Percentiles rank a stretch among this genome's conserved stretches.
Evolutionary conservation across 441 rosid genomes (phyloP).

Genomic region (Cnidoscolus chayamansa): DNA sequence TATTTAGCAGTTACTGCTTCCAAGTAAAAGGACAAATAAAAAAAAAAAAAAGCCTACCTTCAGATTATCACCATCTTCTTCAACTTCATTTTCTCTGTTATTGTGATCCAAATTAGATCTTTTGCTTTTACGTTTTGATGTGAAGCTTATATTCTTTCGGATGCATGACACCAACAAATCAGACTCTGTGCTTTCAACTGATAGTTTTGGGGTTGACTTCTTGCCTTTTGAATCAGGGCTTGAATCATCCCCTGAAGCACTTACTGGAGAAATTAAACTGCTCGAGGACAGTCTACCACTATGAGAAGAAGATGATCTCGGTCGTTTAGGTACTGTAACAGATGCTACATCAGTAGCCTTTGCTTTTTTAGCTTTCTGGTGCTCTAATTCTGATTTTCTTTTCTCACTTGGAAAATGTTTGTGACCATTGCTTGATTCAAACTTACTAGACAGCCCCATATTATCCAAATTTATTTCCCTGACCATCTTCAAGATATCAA

Average conservation of each 20-base stretch:
- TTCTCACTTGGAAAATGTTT: constrained; percentile 45
- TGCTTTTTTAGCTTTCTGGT: constrained; percentile 56
- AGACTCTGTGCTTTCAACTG: constrained; percentile 34
- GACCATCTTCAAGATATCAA: constrained; percentile 87
- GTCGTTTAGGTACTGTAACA: constrained; percentile 68
- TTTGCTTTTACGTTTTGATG: constrained; percentile 43
- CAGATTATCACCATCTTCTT: constrained; percentile 44
- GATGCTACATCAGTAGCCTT: constrained; percentile 49
- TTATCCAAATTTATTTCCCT: constrained; percentile 87
- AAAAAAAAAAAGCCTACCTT: constrained; percentile 43
- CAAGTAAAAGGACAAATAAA: constrained; percentile 1
- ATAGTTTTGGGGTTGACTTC: constrained; percentile 27
- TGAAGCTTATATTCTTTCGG: constrained; percentile 41
- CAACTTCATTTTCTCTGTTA: constrained; percentile 43
- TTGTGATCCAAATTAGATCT: constrained; percentile 41
- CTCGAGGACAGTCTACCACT: constrained; percentile 52
- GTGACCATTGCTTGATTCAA: constrained; percentile 85
- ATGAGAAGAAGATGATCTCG: constrained; percentile 61
- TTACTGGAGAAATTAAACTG: constrained; percentile 33
- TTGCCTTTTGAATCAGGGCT: constrained; percentile 42
- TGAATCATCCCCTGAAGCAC: constrained; percentile 37
- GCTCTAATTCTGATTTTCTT: constrained; percentile 38
- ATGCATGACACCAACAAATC: constrained; percentile 40
- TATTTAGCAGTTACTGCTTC: not conserved
- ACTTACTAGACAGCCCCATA: constrained; percentile 49